These are phyloP conservation scores for Parafenestella ontariensis DNA, from an alignment of 2,329 filamentous ascomycete genomes.

Conservation along the genomic window DNA sequence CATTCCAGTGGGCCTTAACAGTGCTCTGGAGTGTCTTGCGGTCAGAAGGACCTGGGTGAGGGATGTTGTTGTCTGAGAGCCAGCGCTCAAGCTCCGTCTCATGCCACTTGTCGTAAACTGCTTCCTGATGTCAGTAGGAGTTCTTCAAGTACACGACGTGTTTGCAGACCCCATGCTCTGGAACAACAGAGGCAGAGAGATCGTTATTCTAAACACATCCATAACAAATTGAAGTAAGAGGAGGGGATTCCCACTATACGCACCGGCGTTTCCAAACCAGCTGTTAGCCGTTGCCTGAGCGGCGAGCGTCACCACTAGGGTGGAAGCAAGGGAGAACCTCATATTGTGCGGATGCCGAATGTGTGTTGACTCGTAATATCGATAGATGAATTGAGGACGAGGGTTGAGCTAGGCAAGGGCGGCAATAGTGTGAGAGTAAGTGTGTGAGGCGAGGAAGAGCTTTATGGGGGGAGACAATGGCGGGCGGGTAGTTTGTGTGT, in stretches of 20 bases:
- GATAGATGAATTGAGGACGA: constrained; percentile 27
- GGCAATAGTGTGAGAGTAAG: constrained; percentile 16
- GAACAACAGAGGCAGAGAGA: not conserved
- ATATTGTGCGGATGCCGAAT: constrained; percentile 59
- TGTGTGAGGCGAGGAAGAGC: constrained; percentile 15
- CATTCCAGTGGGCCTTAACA: constrained; percentile 90
- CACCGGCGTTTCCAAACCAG: constrained; percentile 89
- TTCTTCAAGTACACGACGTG: not conserved
- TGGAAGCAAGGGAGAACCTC: constrained; percentile 74
- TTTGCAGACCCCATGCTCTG: not conserved
- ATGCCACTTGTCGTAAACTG: constrained; percentile 99
- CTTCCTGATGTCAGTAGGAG: constrained; percentile 29
- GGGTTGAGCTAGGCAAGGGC: too few relatives aligned
- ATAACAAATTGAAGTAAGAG: constrained; percentile 16
- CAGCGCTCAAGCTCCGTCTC: constrained; percentile 96
- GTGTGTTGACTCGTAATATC: constrained; percentile 19
- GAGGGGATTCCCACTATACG: constrained; percentile 47
- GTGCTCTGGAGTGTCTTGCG: constrained; percentile 92
- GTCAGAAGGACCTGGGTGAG: constrained; percentile 87
- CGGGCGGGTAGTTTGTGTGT: constrained; percentile 17
- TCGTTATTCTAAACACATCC: not conserved
- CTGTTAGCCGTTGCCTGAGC: constrained; percentile 75
- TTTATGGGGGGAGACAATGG: constrained; percentile 39
- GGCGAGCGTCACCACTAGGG: constrained; percentile 75
- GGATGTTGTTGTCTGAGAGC: constrained; percentile 90